Evolutionary conservation across 139 green algal genomes (phyloP).

Genomic region (Picochlorum sp.): DNA sequence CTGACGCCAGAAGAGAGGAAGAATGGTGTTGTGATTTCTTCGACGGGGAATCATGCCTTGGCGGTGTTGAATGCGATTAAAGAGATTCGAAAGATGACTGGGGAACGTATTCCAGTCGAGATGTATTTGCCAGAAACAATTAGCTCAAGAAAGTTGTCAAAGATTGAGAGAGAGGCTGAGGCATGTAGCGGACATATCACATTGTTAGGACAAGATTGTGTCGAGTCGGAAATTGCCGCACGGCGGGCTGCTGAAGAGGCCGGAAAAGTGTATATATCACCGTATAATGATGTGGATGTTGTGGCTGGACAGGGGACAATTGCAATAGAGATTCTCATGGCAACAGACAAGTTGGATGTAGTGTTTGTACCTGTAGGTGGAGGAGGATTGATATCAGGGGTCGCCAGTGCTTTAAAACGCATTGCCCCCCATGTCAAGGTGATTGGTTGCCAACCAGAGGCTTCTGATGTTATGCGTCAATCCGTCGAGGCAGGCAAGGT

Average conservation of each 20-base stretch:
- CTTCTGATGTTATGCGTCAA: slow-evolving; percentile 39
- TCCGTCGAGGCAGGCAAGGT: slow-evolving; percentile 33
- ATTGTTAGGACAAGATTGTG: slow-evolving; percentile 29
- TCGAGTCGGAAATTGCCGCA: slow-evolving; percentile 39
- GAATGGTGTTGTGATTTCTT: slow-evolving; percentile 36
- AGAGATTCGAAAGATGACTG: neutral
- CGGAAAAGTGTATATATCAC: slow-evolving; percentile 33
- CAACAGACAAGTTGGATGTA: slow-evolving; percentile 19
- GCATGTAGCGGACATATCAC: slow-evolving; percentile 16
- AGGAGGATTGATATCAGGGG: slow-evolving; percentile 46
- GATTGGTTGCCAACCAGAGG: slow-evolving; percentile 44
- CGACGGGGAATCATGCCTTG: slow-evolving; percentile 58
- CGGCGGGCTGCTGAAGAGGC: slow-evolving; percentile 15
- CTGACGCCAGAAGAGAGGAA: slow-evolving; percentile 24
- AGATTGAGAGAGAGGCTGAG: slow-evolving; percentile 19
- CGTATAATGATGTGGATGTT: slow-evolving; percentile 53
- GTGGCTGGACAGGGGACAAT: slow-evolving; percentile 48
- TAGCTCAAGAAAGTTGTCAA: slow-evolving; percentile 27
- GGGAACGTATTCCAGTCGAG: neutral
- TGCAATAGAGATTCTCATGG: slow-evolving; percentile 44
- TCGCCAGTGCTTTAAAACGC: slow-evolving; percentile 47
- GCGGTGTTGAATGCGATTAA: slow-evolving; percentile 39
- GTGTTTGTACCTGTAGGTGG: slow-evolving; percentile 62
- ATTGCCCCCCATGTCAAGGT: slow-evolving; percentile 30
- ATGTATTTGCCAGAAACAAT: slow-evolving; percentile 47